Conservation (phyloP, 768 basidiomycete genomes). For the Trametes sanguinea region DNA sequence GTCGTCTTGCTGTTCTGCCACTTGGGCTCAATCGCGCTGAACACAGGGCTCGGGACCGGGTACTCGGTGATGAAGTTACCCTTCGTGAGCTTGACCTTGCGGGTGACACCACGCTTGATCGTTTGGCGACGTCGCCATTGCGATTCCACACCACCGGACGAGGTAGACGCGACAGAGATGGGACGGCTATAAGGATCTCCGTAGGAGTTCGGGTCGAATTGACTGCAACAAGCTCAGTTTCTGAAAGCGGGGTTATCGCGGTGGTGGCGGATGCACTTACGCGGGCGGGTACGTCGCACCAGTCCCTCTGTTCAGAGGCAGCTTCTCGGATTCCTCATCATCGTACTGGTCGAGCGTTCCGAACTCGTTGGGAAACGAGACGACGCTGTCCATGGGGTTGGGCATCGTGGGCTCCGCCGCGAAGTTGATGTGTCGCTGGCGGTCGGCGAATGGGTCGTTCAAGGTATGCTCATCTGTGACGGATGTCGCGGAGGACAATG, state of each 20-base stretch:
- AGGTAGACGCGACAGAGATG: slow-evolving; percentile 40
- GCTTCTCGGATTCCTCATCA: slow-evolving; percentile 79
- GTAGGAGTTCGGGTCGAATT: slow-evolving; percentile 56
- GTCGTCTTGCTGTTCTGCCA: slow-evolving; percentile 73
- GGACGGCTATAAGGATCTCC: slow-evolving; percentile 70
- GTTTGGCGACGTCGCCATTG: slow-evolving; percentile 78
- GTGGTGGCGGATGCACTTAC: slow-evolving; percentile 44
- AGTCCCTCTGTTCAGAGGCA: slow-evolving; percentile 65
- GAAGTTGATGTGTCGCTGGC: slow-evolving; percentile 59
- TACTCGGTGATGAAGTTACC: slow-evolving; percentile 94
- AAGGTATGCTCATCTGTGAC: slow-evolving; percentile 36
- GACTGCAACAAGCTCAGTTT: slow-evolving; percentile 15
- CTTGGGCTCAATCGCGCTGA: slow-evolving; percentile 78
- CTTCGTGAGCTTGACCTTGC: slow-evolving; percentile 89
- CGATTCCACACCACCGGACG: slow-evolving; percentile 38
- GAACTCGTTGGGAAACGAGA: slow-evolving; percentile 56
- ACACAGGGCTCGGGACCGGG: slow-evolving; percentile 81
- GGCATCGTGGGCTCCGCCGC: slow-evolving; percentile 56
- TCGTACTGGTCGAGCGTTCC: slow-evolving; percentile 44
- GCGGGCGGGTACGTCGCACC: slow-evolving; percentile 69
- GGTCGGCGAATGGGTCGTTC: slow-evolving; percentile 77
- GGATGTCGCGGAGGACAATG: slow-evolving; percentile 39
- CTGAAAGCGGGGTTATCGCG: not conserved
- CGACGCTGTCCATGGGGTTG: slow-evolving; percentile 59
- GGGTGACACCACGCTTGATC: slow-evolving; percentile 91